Conservation (phyloP, 2,329 filamentous ascomycete species). For the Botrytis deweyae region DNA sequence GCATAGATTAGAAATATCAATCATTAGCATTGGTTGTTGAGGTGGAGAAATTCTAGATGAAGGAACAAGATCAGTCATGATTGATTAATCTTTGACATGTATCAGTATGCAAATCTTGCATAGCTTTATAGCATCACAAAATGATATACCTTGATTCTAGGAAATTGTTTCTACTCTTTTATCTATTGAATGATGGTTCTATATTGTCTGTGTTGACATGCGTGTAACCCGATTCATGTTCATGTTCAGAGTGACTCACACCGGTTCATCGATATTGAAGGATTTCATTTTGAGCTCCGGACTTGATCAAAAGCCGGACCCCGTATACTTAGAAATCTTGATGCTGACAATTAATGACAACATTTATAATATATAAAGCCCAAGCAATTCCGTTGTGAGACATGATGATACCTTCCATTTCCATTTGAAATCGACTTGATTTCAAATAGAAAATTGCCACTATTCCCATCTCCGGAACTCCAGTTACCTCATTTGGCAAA, state of each 20-base stretch:
- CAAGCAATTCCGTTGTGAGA: conserved; percentile 24
- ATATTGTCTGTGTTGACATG: background rate
- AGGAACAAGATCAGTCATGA: conserved; percentile 11
- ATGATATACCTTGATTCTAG: conserved; percentile 30
- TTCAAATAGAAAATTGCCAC: conserved; percentile 17
- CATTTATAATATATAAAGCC: background rate
- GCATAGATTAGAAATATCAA: conserved; percentile 47
- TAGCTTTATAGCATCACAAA: conserved; percentile 31
- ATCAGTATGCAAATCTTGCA: conserved; percentile 22
- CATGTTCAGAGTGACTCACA: background rate
- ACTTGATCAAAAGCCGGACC: background rate
- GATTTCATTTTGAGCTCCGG: background rate
- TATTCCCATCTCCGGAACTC: conserved; percentile 14
- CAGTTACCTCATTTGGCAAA: conserved; percentile 1
- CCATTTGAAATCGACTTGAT: conserved; percentile 1
- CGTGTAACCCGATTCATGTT: background rate
- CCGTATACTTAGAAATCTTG: background rate
- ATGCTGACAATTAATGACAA: background rate
- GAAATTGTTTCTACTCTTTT: background rate
- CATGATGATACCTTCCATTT: background rate
- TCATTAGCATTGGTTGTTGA: conserved; percentile 9
- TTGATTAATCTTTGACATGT: conserved; percentile 15
- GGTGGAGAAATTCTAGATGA: conserved; percentile 17
- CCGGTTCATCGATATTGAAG: background rate
- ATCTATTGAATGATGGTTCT: background rate